Conservation (phyloP, 805 yeast species). For the Saccharomycopsis guyanensis region DNA sequence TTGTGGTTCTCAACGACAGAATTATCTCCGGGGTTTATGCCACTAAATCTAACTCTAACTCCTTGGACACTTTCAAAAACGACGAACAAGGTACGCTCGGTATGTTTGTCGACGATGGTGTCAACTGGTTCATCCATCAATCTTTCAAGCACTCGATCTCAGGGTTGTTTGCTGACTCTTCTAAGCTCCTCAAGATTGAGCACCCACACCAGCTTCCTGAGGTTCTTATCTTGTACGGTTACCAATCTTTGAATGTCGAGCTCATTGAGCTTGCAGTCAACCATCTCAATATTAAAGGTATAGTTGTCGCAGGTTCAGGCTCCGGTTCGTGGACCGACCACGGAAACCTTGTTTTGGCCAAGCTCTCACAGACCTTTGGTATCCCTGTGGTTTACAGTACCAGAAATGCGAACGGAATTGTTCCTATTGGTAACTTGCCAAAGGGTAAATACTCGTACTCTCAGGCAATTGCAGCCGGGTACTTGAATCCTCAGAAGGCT, state of each 20-base stretch:
- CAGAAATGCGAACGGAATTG: conserved; percentile 66
- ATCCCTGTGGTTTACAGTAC: conserved; percentile 59
- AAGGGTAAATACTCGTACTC: conserved; percentile 21
- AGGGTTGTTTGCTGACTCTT: conserved; percentile 18
- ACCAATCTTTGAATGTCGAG: conserved; percentile 49
- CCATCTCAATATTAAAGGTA: conserved; percentile 40
- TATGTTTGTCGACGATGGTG: conserved; percentile 56
- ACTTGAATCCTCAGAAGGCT: conserved; percentile 44
- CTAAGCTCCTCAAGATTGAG: conserved; percentile 12
- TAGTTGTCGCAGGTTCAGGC: conserved; percentile 64
- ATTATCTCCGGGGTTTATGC: conserved; percentile 65
- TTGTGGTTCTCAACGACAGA: conserved; percentile 60
- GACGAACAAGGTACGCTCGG: conserved; percentile 68
- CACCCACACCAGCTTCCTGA: conserved; percentile 27
- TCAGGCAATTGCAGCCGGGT: conserved; percentile 40
- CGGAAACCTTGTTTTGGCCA: conserved; percentile 38
- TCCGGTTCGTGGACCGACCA: conserved; percentile 55
- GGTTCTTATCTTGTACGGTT: conserved; percentile 52
- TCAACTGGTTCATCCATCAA: conserved; percentile 34
- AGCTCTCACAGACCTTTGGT: conserved; percentile 30
- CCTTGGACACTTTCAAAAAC: conserved; percentile 60
- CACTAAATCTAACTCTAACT: conserved; percentile 63
- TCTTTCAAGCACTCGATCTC: conserved; percentile 14
- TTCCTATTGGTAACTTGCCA: conserved; percentile 40
- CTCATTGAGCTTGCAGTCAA: conserved; percentile 38